phyloP scores from a whole-genome alignment of 345 rosid species.

The Chamaenerion angustifolium region DNA sequence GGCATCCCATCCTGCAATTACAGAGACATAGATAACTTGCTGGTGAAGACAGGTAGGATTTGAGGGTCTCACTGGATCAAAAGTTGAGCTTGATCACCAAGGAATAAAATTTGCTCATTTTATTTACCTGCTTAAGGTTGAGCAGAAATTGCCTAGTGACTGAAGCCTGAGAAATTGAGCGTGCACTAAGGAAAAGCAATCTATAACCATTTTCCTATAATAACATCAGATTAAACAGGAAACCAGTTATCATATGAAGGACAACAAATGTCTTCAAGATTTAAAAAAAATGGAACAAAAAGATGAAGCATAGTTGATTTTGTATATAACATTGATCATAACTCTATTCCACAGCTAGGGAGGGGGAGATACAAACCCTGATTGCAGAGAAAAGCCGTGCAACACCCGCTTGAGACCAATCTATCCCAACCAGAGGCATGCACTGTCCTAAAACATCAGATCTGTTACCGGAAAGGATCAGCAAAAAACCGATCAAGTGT shows the following conservation, averaged over 20 bases:
- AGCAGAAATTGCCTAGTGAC: slow-evolving; percentile 13
- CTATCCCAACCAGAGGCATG: slow-evolving; percentile 90
- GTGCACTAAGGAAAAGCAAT: slow-evolving; percentile 13
- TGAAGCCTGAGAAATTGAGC: slow-evolving; percentile 15
- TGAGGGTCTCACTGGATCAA: too few relatives aligned
- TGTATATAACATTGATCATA: background rate
- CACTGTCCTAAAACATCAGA: slow-evolving; percentile 94
- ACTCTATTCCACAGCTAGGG: background rate
- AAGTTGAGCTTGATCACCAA: background rate
- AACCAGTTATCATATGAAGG: background rate
- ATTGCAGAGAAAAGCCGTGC: slow-evolving; percentile 76
- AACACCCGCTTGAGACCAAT: slow-evolving; percentile 92
- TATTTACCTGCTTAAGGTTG: slow-evolving; percentile 15
- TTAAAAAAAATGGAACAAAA: background rate
- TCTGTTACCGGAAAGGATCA: slow-evolving; percentile 22
- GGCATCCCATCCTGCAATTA: slow-evolving; percentile 65
- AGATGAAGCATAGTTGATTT: too few relatives aligned
- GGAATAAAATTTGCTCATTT: background rate
- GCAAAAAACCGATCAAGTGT: background rate
- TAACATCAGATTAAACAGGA: too few relatives aligned
- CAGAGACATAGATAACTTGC: background rate
- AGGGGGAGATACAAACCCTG: slow-evolving; percentile 31
- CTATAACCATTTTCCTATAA: slow-evolving; percentile 17
- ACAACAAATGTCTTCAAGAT: background rate
- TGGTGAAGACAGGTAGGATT: too few relatives aligned